A percentile compares a stretch with the other conserved stretches of the same genome.
phyloP scores from a whole-genome alignment of 108 stramenopile genomes.

The Fragilaria radians region DNA sequence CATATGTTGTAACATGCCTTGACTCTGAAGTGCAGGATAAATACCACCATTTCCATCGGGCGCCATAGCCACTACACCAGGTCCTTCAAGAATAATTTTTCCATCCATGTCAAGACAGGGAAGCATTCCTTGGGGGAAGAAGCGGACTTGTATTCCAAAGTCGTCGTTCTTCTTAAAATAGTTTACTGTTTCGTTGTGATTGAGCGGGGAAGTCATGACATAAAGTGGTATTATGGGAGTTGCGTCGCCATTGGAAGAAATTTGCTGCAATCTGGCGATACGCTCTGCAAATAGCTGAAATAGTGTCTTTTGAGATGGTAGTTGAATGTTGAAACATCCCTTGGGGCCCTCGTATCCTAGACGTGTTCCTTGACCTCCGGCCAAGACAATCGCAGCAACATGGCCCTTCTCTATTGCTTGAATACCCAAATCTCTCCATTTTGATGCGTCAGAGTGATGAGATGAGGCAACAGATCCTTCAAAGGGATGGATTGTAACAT shows the following conservation, averaged over 20 bases:
- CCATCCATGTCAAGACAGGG: constrained; percentile 85
- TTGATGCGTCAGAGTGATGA: constrained; percentile 9
- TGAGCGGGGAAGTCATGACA: constrained; percentile 97
- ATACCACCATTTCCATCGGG: constrained; percentile 99
- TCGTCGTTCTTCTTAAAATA: constrained; percentile 71
- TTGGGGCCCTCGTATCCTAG: constrained; percentile 94
- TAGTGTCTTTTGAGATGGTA: constrained; percentile 76
- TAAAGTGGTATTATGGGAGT: constrained; percentile 67
- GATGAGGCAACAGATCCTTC: constrained; percentile 29
- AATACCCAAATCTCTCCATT: constrained; percentile 29
- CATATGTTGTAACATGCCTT: constrained; percentile 86
- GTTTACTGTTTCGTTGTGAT: constrained; percentile 73
- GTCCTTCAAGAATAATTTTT: constrained; percentile 86
- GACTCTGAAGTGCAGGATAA: constrained; percentile 82
- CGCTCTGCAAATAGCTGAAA: constrained; percentile 88
- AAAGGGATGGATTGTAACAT: constrained; percentile 53
- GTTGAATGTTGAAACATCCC: constrained; percentile 92
- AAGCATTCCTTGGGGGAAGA: constrained; percentile 92
- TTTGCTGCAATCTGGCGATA: constrained; percentile 42
- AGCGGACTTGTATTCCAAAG: constrained; percentile 81
- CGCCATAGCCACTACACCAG: constrained; percentile 61
- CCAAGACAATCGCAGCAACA: constrained; percentile 89
- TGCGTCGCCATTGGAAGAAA: constrained; percentile 21
- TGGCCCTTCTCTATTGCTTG: constrained; percentile 48
- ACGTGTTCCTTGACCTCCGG: constrained; percentile 96